Percentiles rank a stretch among this genome's conserved stretches.
These are phyloP conservation scores for Prunus dulcis DNA, from an alignment of 306 rosid species.

Conservation along the genomic window DNA sequence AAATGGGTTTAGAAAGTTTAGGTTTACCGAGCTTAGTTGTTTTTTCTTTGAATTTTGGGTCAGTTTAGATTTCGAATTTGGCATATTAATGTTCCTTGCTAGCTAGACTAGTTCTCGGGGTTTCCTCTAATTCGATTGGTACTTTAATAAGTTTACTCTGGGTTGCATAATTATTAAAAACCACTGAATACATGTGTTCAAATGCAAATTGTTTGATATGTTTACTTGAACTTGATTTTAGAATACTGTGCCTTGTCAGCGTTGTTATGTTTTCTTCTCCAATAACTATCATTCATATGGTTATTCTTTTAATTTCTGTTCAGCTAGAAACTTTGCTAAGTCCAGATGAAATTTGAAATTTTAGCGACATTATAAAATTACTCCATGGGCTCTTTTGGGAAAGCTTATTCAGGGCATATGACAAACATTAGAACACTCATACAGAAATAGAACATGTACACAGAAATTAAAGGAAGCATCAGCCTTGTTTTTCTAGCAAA, in stretches of 20 bases:
- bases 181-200: not conserved
- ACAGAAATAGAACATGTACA: not conserved
- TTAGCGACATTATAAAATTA: not conserved
- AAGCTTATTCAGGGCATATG: not conserved
- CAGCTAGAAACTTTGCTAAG: not conserved
- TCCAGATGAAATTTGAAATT: not conserved
- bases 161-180: not conserved
- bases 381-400: not conserved
- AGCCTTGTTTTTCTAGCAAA: not conserved
- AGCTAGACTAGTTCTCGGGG: not conserved
- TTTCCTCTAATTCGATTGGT: not conserved
- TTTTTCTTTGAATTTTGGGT: not conserved
- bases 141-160: not conserved
- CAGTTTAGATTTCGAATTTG: not conserved
- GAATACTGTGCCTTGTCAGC: not conserved
- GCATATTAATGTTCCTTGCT: not conserved
- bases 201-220: not conserved
- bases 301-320: not conserved
- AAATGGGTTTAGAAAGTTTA: constrained; percentile 9
- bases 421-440: not conserved
- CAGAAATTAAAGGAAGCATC: not conserved
- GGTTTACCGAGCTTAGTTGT: not conserved
- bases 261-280: not conserved
- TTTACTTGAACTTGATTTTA: not conserved
- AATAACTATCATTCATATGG: not conserved